These are phyloP conservation scores for Coccomyxa sp. DNA, from an alignment of 139 green algal species.

Conservation along the genomic window DNA sequence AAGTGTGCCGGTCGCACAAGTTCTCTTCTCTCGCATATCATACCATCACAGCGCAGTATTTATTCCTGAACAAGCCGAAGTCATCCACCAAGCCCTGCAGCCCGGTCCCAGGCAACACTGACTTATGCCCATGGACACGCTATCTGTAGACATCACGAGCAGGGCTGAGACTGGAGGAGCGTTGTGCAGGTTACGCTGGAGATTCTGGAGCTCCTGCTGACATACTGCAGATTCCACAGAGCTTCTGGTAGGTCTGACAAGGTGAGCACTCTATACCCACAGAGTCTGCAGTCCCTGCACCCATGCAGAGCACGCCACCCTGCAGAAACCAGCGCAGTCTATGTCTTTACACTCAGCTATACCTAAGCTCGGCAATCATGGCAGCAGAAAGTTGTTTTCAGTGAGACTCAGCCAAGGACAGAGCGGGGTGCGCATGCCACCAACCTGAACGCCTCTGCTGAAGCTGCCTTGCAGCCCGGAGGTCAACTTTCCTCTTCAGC, in stretches of 20 bases:
- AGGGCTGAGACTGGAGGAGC: background rate
- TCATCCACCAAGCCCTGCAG: no score
- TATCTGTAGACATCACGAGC: no score
- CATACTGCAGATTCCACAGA: conserved; percentile 58
- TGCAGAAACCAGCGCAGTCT: background rate
- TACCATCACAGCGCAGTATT: no score
- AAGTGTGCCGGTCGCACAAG: no score
- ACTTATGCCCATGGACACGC: no score
- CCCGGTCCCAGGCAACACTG: no score
- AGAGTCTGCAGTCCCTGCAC: background rate
- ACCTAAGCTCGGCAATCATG: background rate
- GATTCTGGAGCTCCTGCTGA: conserved; percentile 41
- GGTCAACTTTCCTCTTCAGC: background rate
- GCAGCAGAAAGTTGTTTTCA: background rate
- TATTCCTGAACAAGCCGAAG: no score
- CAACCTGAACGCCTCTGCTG: background rate
- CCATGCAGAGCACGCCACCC: background rate
- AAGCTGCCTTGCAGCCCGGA: background rate
- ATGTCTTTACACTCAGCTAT: background rate
- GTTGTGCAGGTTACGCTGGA: conserved; percentile 28
- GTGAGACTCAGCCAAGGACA: background rate
- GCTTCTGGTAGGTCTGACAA: conserved; percentile 60
- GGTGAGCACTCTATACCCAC: background rate
- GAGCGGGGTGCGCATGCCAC: no score
- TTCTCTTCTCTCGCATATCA: no score